Conservation (phyloP, 192 early-diverging fungal genomes). For the Lobosporangium transversale region DNA sequence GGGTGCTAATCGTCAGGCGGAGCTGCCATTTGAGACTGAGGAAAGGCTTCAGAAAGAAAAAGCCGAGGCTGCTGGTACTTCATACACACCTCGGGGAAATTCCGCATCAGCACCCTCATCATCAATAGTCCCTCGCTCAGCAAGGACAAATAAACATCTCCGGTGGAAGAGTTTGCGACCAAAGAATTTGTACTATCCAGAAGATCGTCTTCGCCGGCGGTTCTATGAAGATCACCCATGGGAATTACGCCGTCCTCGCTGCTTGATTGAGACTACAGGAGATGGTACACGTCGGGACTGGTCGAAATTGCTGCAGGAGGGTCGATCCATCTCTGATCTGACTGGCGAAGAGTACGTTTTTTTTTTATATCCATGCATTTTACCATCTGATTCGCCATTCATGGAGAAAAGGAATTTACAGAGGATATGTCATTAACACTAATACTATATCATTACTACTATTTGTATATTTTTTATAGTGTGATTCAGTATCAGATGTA, state of each 20-base stretch:
- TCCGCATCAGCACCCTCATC: constrained; percentile 5
- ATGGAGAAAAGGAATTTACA: no score
- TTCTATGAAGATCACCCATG: constrained; percentile 96
- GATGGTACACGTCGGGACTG: constrained; percentile 63
- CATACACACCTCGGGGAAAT: background rate
- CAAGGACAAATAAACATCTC: constrained; percentile 65
- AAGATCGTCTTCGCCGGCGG: constrained; percentile 83
- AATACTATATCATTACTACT: no score
- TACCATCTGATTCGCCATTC: background rate
- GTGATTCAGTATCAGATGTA: constrained; percentile 88
- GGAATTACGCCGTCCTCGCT: constrained; percentile 79
- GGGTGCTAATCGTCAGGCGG: constrained; percentile 3
- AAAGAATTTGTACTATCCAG: constrained; percentile 84
- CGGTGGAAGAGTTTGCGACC: constrained; percentile 70
- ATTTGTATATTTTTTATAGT: no score
- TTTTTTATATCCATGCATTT: background rate
- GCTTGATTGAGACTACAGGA: constrained; percentile 73
- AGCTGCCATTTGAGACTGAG: constrained; percentile 14
- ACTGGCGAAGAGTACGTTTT: constrained; percentile 86
- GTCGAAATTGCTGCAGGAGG: constrained; percentile 62
- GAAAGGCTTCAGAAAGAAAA: background rate
- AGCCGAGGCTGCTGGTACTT: constrained; percentile 8
- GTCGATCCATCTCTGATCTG: constrained; percentile 62
- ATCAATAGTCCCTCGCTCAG: constrained; percentile 16
- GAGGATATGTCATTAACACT: no score